These are phyloP conservation scores for Hyaloscypha finlandica DNA, from an alignment of 495 filamentous ascomycete genomes.

Conservation along the genomic window DNA sequence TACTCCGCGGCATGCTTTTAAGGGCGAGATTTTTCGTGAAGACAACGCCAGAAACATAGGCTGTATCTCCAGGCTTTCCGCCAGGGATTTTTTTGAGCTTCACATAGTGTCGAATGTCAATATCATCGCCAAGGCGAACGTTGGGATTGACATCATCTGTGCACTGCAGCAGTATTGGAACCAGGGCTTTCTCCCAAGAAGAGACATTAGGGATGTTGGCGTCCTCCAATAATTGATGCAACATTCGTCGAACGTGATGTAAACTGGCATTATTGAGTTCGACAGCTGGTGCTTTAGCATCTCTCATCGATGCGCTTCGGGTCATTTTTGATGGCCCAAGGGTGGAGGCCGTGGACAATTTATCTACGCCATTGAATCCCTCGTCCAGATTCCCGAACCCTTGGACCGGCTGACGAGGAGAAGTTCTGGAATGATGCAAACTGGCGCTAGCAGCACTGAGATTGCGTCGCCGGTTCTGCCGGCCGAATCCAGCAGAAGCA, in stretches of 20 bases:
- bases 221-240: slow-evolving; percentile 82
- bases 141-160: slow-evolving; percentile 95
- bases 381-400: slow-evolving; percentile 32
- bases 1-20: slow-evolving; percentile 91
- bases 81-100: slow-evolving; percentile 96
- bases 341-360: slow-evolving; percentile 43
- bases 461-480: slow-evolving; percentile 64
- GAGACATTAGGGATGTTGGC: slow-evolving; percentile 66
- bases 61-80: slow-evolving; percentile 85
- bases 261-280: slow-evolving; percentile 86
- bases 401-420: slow-evolving; percentile 59
- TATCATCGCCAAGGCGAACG: slow-evolving; percentile 84
- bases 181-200: slow-evolving; percentile 87
- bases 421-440: slow-evolving; percentile 62
- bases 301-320: slow-evolving; percentile 83
- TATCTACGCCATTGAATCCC: slow-evolving; percentile 22
- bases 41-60: slow-evolving; percentile 92
- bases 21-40: slow-evolving; percentile 96
- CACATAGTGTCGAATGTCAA: slow-evolving; percentile 98
- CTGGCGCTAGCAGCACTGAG: slow-evolving; percentile 72
- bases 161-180: slow-evolving; percentile 88
- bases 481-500: slow-evolving; percentile 29
- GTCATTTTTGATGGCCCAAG: slow-evolving; percentile 61
- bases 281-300: slow-evolving; percentile 68
- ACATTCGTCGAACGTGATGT: slow-evolving; percentile 81